Base-by-base conservation (phyloP, 495 filamentous ascomycete species). In the Penicillium lagena region DNA sequence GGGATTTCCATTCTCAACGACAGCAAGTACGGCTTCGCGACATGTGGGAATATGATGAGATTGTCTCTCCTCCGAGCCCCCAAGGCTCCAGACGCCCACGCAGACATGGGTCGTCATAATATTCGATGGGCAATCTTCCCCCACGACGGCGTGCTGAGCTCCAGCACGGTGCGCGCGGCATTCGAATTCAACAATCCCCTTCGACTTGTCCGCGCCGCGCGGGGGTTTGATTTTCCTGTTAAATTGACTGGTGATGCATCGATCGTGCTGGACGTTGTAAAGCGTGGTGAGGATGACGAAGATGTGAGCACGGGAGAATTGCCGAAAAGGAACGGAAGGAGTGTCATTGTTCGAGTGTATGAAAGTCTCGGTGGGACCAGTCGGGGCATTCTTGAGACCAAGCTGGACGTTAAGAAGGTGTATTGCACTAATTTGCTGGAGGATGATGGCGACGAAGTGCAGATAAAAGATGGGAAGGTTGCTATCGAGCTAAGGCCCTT, bases 11-110 rank as follows among this genome's bases (percentile, higher is more conserved):
- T 98, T 52, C 76, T 97, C 29, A 98, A 98, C 63, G 93, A 98
- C 59, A 85, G 79, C 66, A 98, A 98, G 56, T 96, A 96, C 53
- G 93, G 93, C 22, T 98, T 98, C 63, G 93, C 93, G 31, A 95
- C 89, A 14, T 74, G 72, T 39, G 93, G 93, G n/a, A 88, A 83
- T 49, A 65, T 91, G 33, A 98, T 98, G 93, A 82, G 93, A 12
- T 72, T 98, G n/a, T 90, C 85, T 35, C 74, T 98, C 33, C 78
- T 98, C 9, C 81, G 93, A 27, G 84, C 89, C 36, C 87, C 93
- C 12, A 98, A 97, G 58, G 91, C 93, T 1, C 93, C 93, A 14
- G 93, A 98, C 59, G 90, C 85, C 10, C 82, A 96, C 57, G 91
- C 93, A 41, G 93, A 98, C 66, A 98, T 98, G 91, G 91, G 90